phyloP scores from a whole-genome alignment of 495 filamentous ascomycete species.

The Aspergillus ellipticus region DNA sequence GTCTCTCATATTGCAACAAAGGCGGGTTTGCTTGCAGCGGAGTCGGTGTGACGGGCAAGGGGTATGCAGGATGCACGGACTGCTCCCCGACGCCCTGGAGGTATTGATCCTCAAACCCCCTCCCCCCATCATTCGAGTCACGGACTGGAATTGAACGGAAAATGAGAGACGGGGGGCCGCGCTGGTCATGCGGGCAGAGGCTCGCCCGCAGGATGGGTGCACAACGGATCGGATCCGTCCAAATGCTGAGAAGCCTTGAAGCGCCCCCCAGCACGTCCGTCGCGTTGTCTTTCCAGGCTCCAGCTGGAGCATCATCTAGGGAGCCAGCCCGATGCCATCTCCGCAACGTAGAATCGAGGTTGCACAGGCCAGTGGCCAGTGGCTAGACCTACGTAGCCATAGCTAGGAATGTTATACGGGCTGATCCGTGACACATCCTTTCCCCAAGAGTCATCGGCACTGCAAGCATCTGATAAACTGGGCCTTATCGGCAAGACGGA shows the following conservation, averaged over 20 bases:
- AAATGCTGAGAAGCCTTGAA: not conserved
- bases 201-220: not conserved
- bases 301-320: not conserved
- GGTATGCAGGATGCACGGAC: constrained; percentile 10
- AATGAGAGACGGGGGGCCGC: not conserved
- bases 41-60: constrained; percentile 13
- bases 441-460: not conserved
- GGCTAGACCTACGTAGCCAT: too few species aligned
- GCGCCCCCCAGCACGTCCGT: not conserved
- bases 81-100: not conserved
- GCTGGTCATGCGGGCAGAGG: not conserved
- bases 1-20: not conserved
- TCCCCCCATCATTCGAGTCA: not conserved
- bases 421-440: constrained; percentile 1
- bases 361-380: not conserved
- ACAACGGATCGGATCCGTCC: not conserved
- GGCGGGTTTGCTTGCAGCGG: not conserved
- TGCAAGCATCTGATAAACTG: constrained; percentile 14
- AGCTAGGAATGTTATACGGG: not conserved
- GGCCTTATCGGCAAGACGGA: not conserved
- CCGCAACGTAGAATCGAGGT: not conserved
- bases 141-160: not conserved
- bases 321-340: not conserved
- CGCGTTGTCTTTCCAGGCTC: not conserved
- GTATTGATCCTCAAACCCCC: not conserved